phyloP scores from a whole-genome alignment of 805 yeast species.

The Priceomyces haplophilus region DNA sequence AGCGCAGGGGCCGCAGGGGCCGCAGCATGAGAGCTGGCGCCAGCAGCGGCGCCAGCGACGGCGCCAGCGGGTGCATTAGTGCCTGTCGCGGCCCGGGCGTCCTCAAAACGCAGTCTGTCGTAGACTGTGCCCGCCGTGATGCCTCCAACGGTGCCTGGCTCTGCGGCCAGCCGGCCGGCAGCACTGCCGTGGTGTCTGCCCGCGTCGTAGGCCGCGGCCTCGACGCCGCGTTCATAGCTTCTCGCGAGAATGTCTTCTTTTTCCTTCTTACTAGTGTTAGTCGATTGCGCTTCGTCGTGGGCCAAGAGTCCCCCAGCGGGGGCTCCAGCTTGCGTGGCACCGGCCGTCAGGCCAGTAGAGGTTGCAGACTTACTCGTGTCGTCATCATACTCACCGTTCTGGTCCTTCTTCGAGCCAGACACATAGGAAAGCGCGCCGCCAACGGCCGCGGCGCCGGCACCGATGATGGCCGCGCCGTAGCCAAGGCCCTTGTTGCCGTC shows the following conservation, averaged over 20 bases:
- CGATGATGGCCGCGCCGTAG: conserved; percentile 2
- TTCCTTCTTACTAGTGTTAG: conserved; percentile 1
- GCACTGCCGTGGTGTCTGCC: conserved; percentile 5
- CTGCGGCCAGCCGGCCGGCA: too few species aligned
- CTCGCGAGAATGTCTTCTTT: neutral
- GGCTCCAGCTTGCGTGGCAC: neutral
- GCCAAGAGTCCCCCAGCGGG: neutral
- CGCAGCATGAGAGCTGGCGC: neutral
- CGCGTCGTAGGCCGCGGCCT: conserved; percentile 2
- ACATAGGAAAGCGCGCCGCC: conserved; percentile 6
- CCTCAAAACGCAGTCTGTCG: neutral
- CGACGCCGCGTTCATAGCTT: conserved; percentile 3
- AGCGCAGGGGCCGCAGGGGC: neutral
- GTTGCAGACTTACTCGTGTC: neutral
- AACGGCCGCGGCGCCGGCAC: conserved; percentile 3
- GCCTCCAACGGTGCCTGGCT: conserved; percentile 3
- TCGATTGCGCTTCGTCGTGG: neutral
- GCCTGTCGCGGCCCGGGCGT: neutral
- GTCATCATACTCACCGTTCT: conserved; percentile 6
- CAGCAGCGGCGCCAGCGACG: neutral
- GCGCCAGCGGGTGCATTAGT: neutral
- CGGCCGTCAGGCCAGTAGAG: neutral
- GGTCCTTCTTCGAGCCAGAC: conserved; percentile 2
- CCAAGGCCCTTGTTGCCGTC: neutral
- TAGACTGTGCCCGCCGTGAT: neutral